Conservation (phyloP, 1,284 basidiomycete species). For the Leccinum pallidistipes region DNA sequence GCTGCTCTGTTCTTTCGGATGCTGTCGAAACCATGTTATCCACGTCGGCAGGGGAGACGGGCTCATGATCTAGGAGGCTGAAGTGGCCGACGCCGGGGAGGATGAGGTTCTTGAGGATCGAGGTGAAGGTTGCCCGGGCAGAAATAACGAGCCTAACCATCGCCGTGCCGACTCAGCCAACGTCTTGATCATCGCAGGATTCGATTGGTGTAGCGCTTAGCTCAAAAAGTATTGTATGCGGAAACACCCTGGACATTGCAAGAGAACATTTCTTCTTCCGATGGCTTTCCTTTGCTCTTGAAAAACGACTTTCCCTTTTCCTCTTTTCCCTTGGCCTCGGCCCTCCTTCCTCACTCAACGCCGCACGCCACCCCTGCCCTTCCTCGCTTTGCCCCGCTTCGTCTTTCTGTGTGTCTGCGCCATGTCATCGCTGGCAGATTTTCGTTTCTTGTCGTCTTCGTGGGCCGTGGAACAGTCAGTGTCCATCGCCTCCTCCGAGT, state of each 20-base stretch:
- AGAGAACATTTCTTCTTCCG: conserved; percentile 14
- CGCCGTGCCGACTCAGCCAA: too few relatives aligned
- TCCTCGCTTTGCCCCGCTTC: too few relatives aligned
- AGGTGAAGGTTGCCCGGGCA: conserved; percentile 78
- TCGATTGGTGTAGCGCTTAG: too few relatives aligned
- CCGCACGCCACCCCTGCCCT: not conserved
- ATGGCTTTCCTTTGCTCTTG: conserved; percentile 35
- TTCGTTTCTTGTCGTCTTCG: too few relatives aligned
- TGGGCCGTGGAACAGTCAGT: too few relatives aligned
- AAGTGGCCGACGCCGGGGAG: conserved; percentile 93
- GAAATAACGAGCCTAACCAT: conserved; percentile 53
- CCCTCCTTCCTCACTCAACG: not conserved
- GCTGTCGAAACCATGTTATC: conserved; percentile 67
- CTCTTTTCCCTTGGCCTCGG: not conserved
- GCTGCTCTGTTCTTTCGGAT: conserved; percentile 80
- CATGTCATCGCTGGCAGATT: too few relatives aligned
- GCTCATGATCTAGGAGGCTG: conserved; percentile 75
- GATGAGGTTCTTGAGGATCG: conserved; percentile 93
- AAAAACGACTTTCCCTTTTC: conserved; percentile 70
- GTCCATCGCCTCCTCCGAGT: too few relatives aligned
- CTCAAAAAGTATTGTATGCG: not conserved
- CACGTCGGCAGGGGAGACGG: too few relatives aligned
- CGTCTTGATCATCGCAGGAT: too few relatives aligned
- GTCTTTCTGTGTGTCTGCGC: too few relatives aligned
- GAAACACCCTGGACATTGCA: not conserved